These are phyloP conservation scores for carrot (Daucus carota) DNA, from an alignment of 129 eudicot genomes.

Conservation along the genomic window DH1_v3.0 NC_030389.2:41781001-41781500, in stretches of 20 bases:
- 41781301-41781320: constrained; percentile 91
- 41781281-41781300: constrained; percentile 85
- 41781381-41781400: too few species aligned
- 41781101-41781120: constrained; percentile 26
- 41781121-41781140: constrained; percentile 37
- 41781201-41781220: constrained; percentile 69
- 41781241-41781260: constrained; percentile 64
- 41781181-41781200: constrained; percentile 71
- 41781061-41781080: constrained; percentile 62
- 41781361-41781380: too few species aligned
- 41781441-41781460: too few species aligned
- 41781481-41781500: too few species aligned
- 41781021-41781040: constrained; percentile 59
- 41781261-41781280: constrained; percentile 78
- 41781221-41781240: constrained; percentile 76
- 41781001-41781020: constrained; percentile 38
- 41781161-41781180: constrained; percentile 63
- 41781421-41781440: too few species aligned
- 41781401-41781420: too few species aligned
- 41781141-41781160: constrained; percentile 30
- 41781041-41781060: constrained; percentile 51
- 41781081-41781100: constrained; percentile 63
- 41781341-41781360: neutral
- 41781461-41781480: too few species aligned
- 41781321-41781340: neutral